A percentile compares a stretch with the other conserved stretches of the same genome.
These are phyloP conservation scores for Nitzschia sp. DNA, from an alignment of 108 stramenopile genomes.

Conservation along the genomic window DNA sequence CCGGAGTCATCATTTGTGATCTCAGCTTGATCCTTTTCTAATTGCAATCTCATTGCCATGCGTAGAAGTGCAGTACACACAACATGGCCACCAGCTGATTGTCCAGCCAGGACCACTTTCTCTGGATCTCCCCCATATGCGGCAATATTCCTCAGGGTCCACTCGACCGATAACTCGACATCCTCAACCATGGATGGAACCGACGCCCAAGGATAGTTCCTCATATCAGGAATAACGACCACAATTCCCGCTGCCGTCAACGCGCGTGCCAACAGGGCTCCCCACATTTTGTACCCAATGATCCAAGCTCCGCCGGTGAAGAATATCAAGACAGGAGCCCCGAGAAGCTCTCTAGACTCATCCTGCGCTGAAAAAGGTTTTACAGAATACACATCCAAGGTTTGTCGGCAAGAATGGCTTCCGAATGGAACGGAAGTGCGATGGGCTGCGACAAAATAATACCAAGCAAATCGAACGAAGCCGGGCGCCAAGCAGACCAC, in stretches of 20 bases:
- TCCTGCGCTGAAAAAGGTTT: not conserved
- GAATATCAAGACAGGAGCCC: slow-evolving; percentile 60
- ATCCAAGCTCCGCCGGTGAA: slow-evolving; percentile 73
- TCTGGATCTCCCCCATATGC: slow-evolving; percentile 65
- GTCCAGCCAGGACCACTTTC: slow-evolving; percentile 59
- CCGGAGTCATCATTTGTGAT: not conserved
- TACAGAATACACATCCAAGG: slow-evolving; percentile 6
- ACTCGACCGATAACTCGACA: slow-evolving; percentile 56
- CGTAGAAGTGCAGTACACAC: slow-evolving; percentile 17
- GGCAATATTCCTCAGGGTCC: slow-evolving; percentile 49
- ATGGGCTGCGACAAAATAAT: slow-evolving; percentile 52
- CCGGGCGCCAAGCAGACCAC: slow-evolving; percentile 49
- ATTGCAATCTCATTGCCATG: not conserved
- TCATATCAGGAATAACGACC: slow-evolving; percentile 70
- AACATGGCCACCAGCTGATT: slow-evolving; percentile 74
- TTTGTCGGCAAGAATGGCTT: slow-evolving; percentile 10
- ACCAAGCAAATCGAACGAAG: slow-evolving; percentile 56
- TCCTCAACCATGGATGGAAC: slow-evolving; percentile 68
- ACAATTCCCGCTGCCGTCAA: slow-evolving; percentile 49
- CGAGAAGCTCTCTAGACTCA: not conserved
- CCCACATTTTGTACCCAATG: slow-evolving; percentile 88
- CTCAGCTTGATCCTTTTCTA: not conserved
- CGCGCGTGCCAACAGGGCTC: slow-evolving; percentile 54
- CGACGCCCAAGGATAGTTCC: slow-evolving; percentile 58
- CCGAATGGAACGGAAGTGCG: slow-evolving; percentile 43